A percentile compares a stretch with the other conserved stretches of the same genome.
phyloP scores from a whole-genome alignment of 208 protist genomes.

The Trypanosoma melophagium region DNA sequence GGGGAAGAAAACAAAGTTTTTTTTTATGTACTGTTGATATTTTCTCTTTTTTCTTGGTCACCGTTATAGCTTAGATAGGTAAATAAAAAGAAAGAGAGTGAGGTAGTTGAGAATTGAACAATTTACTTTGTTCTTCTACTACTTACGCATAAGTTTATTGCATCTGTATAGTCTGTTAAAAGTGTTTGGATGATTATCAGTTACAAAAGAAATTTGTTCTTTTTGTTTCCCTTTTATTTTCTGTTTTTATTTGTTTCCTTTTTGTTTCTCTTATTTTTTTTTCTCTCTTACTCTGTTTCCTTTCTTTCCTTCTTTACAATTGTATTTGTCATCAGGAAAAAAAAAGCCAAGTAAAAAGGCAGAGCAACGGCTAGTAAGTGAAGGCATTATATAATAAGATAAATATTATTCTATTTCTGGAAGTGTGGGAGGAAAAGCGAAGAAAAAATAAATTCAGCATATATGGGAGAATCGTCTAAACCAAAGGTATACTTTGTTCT shows the following conservation, averaged over 20 bases:
- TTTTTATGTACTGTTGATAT: constrained; percentile 1
- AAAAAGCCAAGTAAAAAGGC: too few relatives aligned
- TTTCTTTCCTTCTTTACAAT: background rate
- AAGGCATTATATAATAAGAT: too few relatives aligned
- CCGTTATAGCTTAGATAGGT: background rate
- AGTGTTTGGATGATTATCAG: background rate
- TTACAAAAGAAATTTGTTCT: background rate
- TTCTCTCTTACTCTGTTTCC: background rate
- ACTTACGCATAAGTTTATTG: too few relatives aligned
- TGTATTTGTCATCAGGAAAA: background rate
- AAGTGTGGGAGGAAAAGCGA: too few relatives aligned
- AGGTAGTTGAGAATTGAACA: background rate
- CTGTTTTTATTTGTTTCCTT: background rate
- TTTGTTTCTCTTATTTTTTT: background rate
- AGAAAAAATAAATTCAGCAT: too few relatives aligned
- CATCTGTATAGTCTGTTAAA: background rate
- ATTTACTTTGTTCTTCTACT: background rate
- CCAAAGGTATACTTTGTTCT: constrained; percentile 87
- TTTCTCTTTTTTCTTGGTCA: constrained; percentile 20
- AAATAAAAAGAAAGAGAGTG: background rate
- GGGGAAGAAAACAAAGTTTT: background rate
- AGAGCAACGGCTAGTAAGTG: too few relatives aligned
- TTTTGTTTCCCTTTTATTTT: background rate
- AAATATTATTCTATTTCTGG: too few relatives aligned
- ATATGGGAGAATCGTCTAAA: background rate